A percentile compares a stretch with the other conserved stretches of the same genome.
These are phyloP conservation scores for Castanopsis chinensis DNA, from an alignment of 306 rosid species.

Conservation along the genomic window DNA sequence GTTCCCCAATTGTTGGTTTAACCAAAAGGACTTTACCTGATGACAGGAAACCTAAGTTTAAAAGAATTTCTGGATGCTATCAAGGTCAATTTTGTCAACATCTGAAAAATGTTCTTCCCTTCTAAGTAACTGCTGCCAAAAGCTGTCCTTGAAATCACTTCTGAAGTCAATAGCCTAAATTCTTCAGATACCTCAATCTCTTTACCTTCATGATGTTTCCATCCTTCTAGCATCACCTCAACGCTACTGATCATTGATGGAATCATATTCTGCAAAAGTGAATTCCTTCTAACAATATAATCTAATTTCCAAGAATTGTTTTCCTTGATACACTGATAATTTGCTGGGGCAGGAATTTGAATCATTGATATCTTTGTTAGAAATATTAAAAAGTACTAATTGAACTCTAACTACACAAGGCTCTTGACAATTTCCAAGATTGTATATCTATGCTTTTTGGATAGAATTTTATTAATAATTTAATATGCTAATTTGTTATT, in stretches of 20 bases:
- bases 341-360: too few species aligned
- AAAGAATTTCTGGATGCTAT: constrained; percentile 2
- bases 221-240: constrained; percentile 22
- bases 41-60: constrained; percentile 10
- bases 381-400: too few species aligned
- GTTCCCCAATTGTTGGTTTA: not conserved
- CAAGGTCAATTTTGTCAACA: constrained; percentile 1
- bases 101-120: constrained; percentile 26
- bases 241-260: constrained; percentile 19
- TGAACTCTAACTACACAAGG: too few species aligned
- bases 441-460: not conserved
- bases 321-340: too few species aligned
- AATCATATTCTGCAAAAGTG: constrained; percentile 6
- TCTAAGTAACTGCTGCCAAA: constrained; percentile 33
- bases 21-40: constrained; percentile 5
- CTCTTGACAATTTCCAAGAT: too few species aligned
- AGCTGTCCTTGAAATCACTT: constrained; percentile 27
- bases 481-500: too few species aligned
- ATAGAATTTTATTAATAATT: too few species aligned
- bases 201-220: constrained; percentile 22
- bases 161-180: constrained; percentile 24
- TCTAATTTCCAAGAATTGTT: too few species aligned
- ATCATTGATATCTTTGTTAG: too few species aligned
- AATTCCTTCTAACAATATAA: not conserved
- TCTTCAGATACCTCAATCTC: constrained; percentile 31